Conservation (phyloP, 768 basidiomycete species). For the Multifurca ochricompacta region DNA sequence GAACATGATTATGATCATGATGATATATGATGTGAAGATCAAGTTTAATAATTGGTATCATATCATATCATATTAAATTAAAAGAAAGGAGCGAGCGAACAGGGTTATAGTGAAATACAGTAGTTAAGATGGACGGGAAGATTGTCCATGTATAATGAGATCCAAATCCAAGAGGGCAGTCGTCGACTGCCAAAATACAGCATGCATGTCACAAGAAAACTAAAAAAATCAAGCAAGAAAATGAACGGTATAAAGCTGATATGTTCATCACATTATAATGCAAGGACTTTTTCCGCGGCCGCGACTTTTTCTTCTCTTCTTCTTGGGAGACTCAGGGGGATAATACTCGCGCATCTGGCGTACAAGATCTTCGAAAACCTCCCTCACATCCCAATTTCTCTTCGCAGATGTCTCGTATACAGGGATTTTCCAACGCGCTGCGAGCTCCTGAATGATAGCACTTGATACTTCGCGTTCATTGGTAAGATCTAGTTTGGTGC, state of each 20-base stretch:
- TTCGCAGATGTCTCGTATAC: constrained; percentile 90
- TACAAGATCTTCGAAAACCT: constrained; percentile 72
- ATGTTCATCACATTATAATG: constrained; percentile 30
- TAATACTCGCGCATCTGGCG: constrained; percentile 65
- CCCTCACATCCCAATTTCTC: constrained; percentile 68
- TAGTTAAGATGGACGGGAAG: background rate
- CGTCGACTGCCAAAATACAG: constrained; percentile 5
- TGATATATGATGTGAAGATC: too few relatives aligned
- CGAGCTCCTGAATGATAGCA: constrained; percentile 53
- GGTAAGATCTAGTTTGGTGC: constrained; percentile 76
- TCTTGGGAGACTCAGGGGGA: constrained; percentile 36
- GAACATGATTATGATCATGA: too few relatives aligned
- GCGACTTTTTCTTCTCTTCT: constrained; percentile 30
- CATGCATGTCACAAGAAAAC: background rate
- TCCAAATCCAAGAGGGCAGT: constrained; percentile 2
- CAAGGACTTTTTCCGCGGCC: constrained; percentile 26
- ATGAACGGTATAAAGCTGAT: background rate
- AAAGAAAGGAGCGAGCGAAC: background rate
- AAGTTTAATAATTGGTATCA: too few relatives aligned
- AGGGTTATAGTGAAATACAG: constrained; percentile 10
- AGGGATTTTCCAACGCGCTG: constrained; percentile 58
- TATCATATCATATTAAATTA: background rate
- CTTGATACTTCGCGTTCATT: constrained; percentile 74
- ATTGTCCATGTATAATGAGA: constrained; percentile 4
- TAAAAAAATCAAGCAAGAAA: background rate